Percentiles rank a stretch among this genome's conserved stretches.
phyloP scores from a whole-genome alignment of 1,139 yeast genomes.

The Kodamaea sp. region DNA sequence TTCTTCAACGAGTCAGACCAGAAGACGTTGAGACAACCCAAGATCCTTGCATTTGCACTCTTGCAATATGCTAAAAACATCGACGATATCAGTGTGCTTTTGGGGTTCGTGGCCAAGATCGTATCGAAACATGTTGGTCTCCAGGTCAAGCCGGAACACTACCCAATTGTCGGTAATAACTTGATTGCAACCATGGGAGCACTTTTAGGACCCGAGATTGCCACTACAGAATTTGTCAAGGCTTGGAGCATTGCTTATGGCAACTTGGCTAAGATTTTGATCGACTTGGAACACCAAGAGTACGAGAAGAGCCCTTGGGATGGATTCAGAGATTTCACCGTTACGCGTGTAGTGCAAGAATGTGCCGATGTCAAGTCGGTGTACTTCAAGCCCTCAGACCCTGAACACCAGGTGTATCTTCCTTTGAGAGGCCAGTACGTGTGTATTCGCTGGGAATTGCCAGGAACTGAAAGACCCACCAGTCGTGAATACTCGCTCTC shows the following conservation, averaged over 20 bases:
- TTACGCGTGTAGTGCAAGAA: conserved; percentile 46
- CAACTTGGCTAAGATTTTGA: conserved; percentile 61
- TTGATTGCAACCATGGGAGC: conserved; percentile 55
- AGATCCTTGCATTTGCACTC: conserved; percentile 63
- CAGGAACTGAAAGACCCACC: conserved; percentile 29
- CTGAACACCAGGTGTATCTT: conserved; percentile 25
- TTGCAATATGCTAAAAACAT: conserved; percentile 65
- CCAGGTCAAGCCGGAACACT: conserved; percentile 62
- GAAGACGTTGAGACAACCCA: conserved; percentile 56
- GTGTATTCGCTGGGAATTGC: conserved; percentile 46
- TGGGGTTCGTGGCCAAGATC: conserved; percentile 58
- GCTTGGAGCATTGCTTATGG: conserved; percentile 74
- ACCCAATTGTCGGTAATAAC: conserved; percentile 62
- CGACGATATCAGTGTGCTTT: conserved; percentile 56
- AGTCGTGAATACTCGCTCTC: conserved; percentile 59
- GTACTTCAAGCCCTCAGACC: conserved; percentile 51
- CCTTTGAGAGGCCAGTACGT: conserved; percentile 64
- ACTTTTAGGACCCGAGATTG: conserved; percentile 56
- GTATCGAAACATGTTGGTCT: conserved; percentile 68
- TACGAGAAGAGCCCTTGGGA: conserved; percentile 53
- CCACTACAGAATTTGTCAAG: conserved; percentile 54
- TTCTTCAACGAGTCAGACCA: conserved; percentile 66
- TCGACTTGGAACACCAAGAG: conserved; percentile 52
- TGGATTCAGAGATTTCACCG: conserved; percentile 55
- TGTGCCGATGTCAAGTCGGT: conserved; percentile 52